These are phyloP conservation scores for Musa schizocarpa DNA, from an alignment of 176 grass and related monocot genomes.

Conservation along the genomic window DNA sequence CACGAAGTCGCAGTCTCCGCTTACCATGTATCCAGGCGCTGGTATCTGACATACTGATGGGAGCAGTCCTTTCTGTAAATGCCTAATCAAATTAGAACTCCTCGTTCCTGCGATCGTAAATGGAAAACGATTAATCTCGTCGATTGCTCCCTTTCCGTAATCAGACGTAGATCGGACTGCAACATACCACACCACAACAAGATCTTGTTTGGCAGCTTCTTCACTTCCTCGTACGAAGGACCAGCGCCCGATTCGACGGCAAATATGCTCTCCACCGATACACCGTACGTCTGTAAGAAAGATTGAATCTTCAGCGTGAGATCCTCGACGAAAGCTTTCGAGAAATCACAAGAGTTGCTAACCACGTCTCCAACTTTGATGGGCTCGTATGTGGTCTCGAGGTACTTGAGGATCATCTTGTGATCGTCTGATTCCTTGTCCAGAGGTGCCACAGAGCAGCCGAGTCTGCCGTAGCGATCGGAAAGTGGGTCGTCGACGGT, in stretches of 20 bases:
- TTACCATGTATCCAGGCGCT: slow-evolving; percentile 79
- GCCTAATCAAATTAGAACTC: slow-evolving; percentile 66
- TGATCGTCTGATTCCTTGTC: slow-evolving; percentile 57
- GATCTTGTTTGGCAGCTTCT: slow-evolving; percentile 63
- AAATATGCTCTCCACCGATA: slow-evolving; percentile 54
- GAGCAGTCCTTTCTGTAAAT: slow-evolving; percentile 46
- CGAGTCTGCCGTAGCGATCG: slow-evolving; percentile 44
- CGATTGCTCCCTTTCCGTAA: no score
- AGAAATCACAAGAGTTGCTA: neutral
- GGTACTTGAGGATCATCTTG: slow-evolving; percentile 70
- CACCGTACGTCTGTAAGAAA: slow-evolving; percentile 39
- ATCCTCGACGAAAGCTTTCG: neutral
- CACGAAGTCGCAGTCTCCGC: neutral
- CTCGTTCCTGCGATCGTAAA: slow-evolving; percentile 42
- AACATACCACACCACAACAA: slow-evolving; percentile 85
- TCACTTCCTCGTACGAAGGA: slow-evolving; percentile 54
- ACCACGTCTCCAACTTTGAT: slow-evolving; percentile 58
- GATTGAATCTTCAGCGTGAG: neutral
- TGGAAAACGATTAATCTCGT: neutral
- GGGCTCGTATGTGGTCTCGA: slow-evolving; percentile 70
- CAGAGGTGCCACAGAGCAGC: slow-evolving; percentile 44
- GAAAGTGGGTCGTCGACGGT: slow-evolving; percentile 55
- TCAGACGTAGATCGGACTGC: neutral
- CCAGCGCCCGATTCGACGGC: slow-evolving; percentile 40
- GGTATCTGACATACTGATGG: slow-evolving; percentile 64